Base-by-base conservation (phyloP, 2,329 filamentous ascomycete species). In the Monosporascus sp. region DNA sequence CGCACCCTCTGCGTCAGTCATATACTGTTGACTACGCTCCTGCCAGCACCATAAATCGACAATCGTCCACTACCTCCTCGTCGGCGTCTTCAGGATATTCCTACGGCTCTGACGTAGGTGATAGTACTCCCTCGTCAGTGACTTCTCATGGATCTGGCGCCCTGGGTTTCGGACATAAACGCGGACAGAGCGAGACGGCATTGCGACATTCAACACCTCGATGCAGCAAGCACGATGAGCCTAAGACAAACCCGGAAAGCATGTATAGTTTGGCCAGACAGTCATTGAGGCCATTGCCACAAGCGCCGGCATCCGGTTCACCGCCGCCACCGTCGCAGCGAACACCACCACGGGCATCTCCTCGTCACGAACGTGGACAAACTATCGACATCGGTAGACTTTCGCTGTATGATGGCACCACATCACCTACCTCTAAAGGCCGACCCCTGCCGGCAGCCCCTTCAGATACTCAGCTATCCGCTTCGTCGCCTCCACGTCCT, bases 231-330 rank as follows among this genome's bases (percentile, higher is more conserved):
- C 60, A 65, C 27, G 68, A 74, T 66, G 68, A 75, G 57, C 61
- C 71, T 50, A 70, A 74, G 60, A 71, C 69, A 53, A 68, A 71
- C 56, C 76, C 82, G n/a, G 82, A 84, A 37, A 84, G 82, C 60
- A 77, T 86, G 57, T 92, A 90, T 65, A 83, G 82, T 60, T 86
- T 80, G 60, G 81, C 88, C 55, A 86, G 90, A 50, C 87, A 89
- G 64, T 91, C 89, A 22, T 75, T 96, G 55, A 84, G 90, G 48
- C 88, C 88, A 24, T 77, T 91, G 6, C 82, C 86, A 3, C 87
- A 89, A 65, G 75, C 81, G 1, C 86, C 88, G 3, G 80, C 76
- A 46, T 56, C 59, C 17, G 61, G 65, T 20, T 62, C 74, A 6
- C 68, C 72, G 17, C 64, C 65, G 3, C 63, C 62, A 35, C 59